Base-by-base conservation (phyloP, 2,329 filamentous ascomycete species). In the Xylariaceae sp. region DNA sequence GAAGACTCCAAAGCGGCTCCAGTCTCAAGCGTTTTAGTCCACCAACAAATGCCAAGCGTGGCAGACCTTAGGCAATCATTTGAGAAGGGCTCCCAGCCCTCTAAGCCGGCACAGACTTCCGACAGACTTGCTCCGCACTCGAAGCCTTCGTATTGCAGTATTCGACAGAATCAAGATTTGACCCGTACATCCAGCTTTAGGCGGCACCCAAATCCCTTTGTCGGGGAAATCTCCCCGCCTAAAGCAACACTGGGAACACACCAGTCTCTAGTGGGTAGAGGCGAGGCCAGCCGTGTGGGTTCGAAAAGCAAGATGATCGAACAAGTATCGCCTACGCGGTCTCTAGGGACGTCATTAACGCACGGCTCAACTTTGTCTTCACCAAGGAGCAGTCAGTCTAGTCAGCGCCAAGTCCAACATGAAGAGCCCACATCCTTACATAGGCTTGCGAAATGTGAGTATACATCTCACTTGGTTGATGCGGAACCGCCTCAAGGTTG, bases 51-150 rank as follows among this genome's bases (percentile, higher is more conserved):
- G 30, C 57, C 49, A 27, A 73, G 70, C 39, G 70, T 73, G 10
- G 68, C 70, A n/a, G 66, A 71, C 47, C 58, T 73, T 51, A 65
- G 71, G 11, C 59, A 60, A 48, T 69, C 68, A 2, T 73, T 73
- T 29, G 70, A 73, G 53, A 55, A 59, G 29, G 35, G 43, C 8
- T 53, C 58, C 15, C 39, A 59, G 20, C 39, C 41, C 1, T 20
- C 36, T n/a, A n/a, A 35, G 16, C 15, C 18, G 4, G 26, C 51
- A 8, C 41, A 44, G 13, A 49, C 24, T 4, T 24, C 37, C 6
- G 36, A 32, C 3, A 54, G 45, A 23, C 30, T 32, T 3, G 50
- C 48, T 20, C 35, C 43, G 20, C 39, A 41, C 6, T 33, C 42
- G 4, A 54, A 58, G 24, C 5, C 47, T 6, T 43, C 53, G 13